Percentiles rank a stretch among this genome's conserved stretches.
phyloP scores from a whole-genome alignment of 2,329 filamentous ascomycete species.

The Cercospora berteroae region DNA sequence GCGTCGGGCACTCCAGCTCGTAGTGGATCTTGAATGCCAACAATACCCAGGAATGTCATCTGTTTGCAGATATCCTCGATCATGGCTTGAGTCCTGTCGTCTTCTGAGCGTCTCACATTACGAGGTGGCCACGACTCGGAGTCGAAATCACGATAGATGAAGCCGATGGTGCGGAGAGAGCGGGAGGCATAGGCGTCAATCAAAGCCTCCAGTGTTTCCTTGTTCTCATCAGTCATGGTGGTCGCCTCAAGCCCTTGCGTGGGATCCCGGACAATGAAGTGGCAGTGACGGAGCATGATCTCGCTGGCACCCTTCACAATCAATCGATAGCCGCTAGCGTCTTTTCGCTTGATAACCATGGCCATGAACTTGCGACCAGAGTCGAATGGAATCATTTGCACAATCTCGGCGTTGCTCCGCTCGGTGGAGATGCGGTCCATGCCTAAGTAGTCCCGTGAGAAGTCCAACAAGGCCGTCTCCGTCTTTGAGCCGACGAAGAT shows the following conservation, averaged over 20 bases:
- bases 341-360: constrained; percentile 57
- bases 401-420: constrained; percentile 60
- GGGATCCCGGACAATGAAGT: constrained; percentile 58
- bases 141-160: constrained; percentile 80
- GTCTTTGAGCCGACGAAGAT: constrained; percentile 74
- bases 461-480: constrained; percentile 70
- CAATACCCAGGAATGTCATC: constrained; percentile 70
- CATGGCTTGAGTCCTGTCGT: constrained; percentile 61
- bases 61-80: constrained; percentile 68
- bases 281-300: constrained; percentile 50
- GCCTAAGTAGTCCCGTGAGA: constrained; percentile 64
- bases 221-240: constrained; percentile 57
- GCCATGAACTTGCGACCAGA: constrained; percentile 69
- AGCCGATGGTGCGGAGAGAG: constrained; percentile 79
- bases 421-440: constrained; percentile 62
- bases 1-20: constrained; percentile 66
- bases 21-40: constrained; percentile 74
- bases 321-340: constrained; percentile 56
- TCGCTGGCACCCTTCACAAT: constrained; percentile 54
- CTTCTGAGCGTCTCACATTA: constrained; percentile 57
- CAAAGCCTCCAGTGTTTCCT: constrained; percentile 59
- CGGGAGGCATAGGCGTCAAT: constrained; percentile 76
- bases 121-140: constrained; percentile 68
- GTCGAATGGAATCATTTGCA: constrained; percentile 60
- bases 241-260: constrained; percentile 55